Evolutionary conservation across 2,329 filamentous ascomycete genomes (phyloP).

Genomic region (Colletotrichum sp.): DNA sequence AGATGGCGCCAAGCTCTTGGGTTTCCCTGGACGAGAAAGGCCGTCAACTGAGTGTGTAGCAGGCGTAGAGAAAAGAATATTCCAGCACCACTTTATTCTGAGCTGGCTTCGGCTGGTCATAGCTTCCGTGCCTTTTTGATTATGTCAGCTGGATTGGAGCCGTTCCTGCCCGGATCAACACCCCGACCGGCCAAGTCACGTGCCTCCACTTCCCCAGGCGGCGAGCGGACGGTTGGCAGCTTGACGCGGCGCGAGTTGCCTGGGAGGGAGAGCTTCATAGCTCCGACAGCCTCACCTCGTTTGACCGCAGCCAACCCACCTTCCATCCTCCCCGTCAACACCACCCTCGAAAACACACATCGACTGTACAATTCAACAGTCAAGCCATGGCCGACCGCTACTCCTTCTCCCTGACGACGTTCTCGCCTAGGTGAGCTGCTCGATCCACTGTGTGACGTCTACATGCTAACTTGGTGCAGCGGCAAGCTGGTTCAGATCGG

Average conservation of each 20-base stretch:
- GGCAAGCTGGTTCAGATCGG: slow-evolving; percentile 99
- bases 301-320: slow-evolving; percentile 18
- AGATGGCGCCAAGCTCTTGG: not conserved
- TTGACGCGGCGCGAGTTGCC: slow-evolving; percentile 27
- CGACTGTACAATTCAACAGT: not conserved
- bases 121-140: not conserved
- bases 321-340: slow-evolving; percentile 2
- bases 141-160: not conserved
- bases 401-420: slow-evolving; percentile 98
- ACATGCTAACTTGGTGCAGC: slow-evolving; percentile 51
- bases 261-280: slow-evolving; percentile 22
- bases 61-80: slow-evolving; percentile 9
- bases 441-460: slow-evolving; percentile 18
- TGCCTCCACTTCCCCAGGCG: not conserved
- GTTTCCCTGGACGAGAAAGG: not conserved
- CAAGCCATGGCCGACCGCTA: slow-evolving; percentile 92
- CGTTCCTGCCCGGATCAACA: not conserved
- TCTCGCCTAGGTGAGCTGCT: slow-evolving; percentile 89
- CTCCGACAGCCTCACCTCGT: slow-evolving; percentile 22
- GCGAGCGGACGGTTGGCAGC: slow-evolving; percentile 11
- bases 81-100: slow-evolving; percentile 19
- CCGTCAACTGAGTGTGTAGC: not conserved
- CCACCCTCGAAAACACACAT: not conserved
- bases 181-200: not conserved
- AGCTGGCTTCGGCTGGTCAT: slow-evolving; percentile 11